These are phyloP conservation scores for Phylloboletellus chloephorus DNA, from an alignment of 1,284 basidiomycete genomes.

Conservation along the genomic window DNA sequence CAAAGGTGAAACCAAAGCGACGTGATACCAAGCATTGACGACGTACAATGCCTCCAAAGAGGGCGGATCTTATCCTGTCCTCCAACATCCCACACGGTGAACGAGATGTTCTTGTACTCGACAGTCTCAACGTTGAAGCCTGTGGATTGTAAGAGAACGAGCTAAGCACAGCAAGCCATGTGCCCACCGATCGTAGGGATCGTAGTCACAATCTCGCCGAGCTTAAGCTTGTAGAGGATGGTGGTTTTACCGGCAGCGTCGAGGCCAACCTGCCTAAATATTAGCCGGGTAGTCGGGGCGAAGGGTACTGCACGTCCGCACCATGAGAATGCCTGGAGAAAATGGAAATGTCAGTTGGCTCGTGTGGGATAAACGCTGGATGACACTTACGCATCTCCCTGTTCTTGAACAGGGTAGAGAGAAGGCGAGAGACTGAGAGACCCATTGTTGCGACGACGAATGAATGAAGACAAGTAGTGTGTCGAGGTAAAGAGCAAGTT, in stretches of 20 bases:
- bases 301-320: conserved; percentile 26
- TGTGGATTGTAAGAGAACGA: conserved; percentile 35
- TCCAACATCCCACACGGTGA: conserved; percentile 90
- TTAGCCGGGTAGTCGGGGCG: conserved; percentile 9
- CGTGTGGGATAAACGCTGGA: conserved; percentile 22
- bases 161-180: conserved; percentile 14
- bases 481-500: conserved; percentile 36
- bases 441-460: conserved; percentile 59
- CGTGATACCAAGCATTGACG: conserved; percentile 22
- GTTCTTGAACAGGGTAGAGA: conserved; percentile 93
- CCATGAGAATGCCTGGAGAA: conserved; percentile 69
- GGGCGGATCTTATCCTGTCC: conserved; percentile 85
- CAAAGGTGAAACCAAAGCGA: conserved; percentile 13
- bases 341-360: conserved; percentile 36
- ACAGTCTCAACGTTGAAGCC: conserved; percentile 98
- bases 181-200: conserved; percentile 95
- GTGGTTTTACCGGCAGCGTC: conserved; percentile 98
- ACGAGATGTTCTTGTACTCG: conserved; percentile 90
- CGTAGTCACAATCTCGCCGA: conserved; percentile 98
- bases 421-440: conserved; percentile 77
- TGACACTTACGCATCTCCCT: conserved; percentile 94
- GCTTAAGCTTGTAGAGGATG: conserved; percentile 97
- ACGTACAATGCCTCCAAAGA: conserved; percentile 97
- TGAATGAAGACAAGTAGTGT: conserved; percentile 31
- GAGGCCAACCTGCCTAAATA: conserved; percentile 72